Conservation (phyloP, 345 rosid species). For the Anastatica hierochuntica region DNA sequence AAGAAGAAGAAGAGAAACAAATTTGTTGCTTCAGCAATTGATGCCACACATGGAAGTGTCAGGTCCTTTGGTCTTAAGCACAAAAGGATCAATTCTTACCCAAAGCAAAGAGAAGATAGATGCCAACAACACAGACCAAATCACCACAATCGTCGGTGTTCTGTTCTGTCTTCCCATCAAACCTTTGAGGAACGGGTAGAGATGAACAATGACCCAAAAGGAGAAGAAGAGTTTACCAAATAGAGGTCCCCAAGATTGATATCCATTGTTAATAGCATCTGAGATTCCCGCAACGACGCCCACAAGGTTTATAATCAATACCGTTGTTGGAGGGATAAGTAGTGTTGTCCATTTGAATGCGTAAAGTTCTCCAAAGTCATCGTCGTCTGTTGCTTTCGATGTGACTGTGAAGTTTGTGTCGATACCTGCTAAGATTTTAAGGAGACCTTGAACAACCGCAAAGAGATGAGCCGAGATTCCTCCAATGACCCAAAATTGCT, state of each 20-base stretch:
- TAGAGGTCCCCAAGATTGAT: slow-evolving; percentile 85
- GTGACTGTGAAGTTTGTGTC: slow-evolving; percentile 97
- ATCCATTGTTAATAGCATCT: slow-evolving; percentile 89
- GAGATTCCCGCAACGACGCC: slow-evolving; percentile 95
- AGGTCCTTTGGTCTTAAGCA: slow-evolving; percentile 91
- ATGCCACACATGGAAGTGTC: slow-evolving; percentile 68
- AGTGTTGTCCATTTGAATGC: slow-evolving; percentile 93
- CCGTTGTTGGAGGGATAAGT: slow-evolving; percentile 91
- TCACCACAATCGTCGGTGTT: slow-evolving; percentile 91
- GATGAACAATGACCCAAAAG: slow-evolving; percentile 93
- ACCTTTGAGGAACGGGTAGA: slow-evolving; percentile 97
- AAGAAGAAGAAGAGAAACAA: neutral
- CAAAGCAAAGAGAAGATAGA: slow-evolving; percentile 95
- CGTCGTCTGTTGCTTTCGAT: slow-evolving; percentile 78
- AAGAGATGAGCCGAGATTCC: slow-evolving; percentile 93
- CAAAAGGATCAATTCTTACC: slow-evolving; percentile 91
- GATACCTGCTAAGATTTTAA: slow-evolving; percentile 79
- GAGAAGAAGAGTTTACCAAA: slow-evolving; percentile 94
- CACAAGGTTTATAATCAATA: slow-evolving; percentile 76
- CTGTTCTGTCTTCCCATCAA: slow-evolving; percentile 94
- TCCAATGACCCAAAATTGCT: slow-evolving; percentile 97
- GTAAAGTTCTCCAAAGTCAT: slow-evolving; percentile 81
- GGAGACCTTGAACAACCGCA: slow-evolving; percentile 80
- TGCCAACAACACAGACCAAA: slow-evolving; percentile 89
- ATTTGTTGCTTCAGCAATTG: slow-evolving; percentile 51